phyloP scores from a whole-genome alignment of 257 asterid species.

The Leptodermis oblonga region DNA sequence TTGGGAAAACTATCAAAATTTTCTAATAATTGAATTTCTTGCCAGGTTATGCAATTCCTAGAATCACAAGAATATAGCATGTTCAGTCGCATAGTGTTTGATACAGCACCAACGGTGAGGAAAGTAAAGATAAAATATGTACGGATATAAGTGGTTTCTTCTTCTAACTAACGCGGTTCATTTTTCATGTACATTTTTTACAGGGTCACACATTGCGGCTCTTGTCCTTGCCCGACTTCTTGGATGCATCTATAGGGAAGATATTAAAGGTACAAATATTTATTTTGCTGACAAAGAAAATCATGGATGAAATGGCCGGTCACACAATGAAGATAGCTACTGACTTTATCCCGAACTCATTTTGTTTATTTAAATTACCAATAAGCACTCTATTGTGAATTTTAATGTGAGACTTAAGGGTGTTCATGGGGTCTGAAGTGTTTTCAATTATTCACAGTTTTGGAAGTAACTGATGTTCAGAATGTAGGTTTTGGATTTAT shows the following conservation, averaged over 20 bases:
- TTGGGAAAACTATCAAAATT: conserved; percentile 7
- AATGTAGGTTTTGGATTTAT: not conserved
- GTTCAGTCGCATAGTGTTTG: conserved; percentile 97
- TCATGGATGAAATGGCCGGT: conserved; percentile 1
- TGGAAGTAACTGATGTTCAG: not conserved
- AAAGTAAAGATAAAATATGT: conserved; percentile 11
- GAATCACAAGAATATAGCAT: conserved; percentile 82
- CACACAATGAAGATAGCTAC: not conserved
- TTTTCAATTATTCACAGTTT: not conserved
- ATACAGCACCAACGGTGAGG: conserved; percentile 98
- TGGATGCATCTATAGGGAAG: conserved; percentile 97
- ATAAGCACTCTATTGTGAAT: not conserved
- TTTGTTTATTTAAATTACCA: not conserved
- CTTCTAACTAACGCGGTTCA: conserved; percentile 23
- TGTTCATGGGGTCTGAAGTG: not conserved
- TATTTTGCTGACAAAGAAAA: not conserved
- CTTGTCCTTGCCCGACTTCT: conserved; percentile 87
- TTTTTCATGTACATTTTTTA: conserved; percentile 2
- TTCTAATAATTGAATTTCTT: conserved; percentile 32
- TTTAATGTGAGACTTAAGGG: too few species aligned
- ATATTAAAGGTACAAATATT: conserved; percentile 64
- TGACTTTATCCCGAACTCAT: not conserved
- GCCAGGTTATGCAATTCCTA: conserved; percentile 92
- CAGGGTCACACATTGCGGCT: conserved; percentile 96
- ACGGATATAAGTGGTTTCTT: conserved; percentile 14